phyloP scores from a whole-genome alignment of 2,329 filamentous ascomycete genomes.

The Pseudopithomyces chartarum region DNA sequence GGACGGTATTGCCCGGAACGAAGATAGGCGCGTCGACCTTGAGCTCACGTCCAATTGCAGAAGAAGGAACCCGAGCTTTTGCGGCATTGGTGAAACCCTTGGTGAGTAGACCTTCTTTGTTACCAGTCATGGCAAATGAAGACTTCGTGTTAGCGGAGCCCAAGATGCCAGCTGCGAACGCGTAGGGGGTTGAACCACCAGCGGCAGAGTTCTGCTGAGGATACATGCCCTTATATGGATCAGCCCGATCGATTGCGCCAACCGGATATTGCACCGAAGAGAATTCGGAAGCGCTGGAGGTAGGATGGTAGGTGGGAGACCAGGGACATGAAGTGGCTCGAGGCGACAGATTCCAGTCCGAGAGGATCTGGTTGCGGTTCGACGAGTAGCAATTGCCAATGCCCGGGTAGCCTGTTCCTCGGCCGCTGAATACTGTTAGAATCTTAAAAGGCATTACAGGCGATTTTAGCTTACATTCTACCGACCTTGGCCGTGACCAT shows the following conservation, averaged over 20 bases:
- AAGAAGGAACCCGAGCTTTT: neutral
- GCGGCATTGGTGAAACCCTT: neutral
- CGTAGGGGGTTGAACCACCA: neutral
- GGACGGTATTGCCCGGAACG: neutral
- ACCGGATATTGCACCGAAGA: neutral
- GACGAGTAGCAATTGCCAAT: neutral
- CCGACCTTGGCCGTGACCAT: neutral
- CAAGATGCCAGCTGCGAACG: too few relatives aligned
- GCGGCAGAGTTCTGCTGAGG: neutral
- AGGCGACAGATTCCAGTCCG: neutral
- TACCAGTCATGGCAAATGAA: neutral
- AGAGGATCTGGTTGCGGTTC: neutral
- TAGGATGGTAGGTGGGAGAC: neutral
- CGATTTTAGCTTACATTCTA: neutral
- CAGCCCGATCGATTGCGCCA: neutral
- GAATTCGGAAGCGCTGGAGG: neutral
- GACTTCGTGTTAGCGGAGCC: neutral
- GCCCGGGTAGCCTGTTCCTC: neutral
- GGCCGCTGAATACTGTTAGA: neutral
- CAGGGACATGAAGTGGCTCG: neutral
- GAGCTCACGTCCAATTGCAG: neutral
- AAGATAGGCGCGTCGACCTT: neutral
- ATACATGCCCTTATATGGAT: neutral
- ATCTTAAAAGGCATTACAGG: too few relatives aligned
- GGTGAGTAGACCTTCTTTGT: neutral